Evolutionary conservation across 371 early-diverging fungal species (phyloP).

Genomic region (Lichtheimia ramosa): DNA sequence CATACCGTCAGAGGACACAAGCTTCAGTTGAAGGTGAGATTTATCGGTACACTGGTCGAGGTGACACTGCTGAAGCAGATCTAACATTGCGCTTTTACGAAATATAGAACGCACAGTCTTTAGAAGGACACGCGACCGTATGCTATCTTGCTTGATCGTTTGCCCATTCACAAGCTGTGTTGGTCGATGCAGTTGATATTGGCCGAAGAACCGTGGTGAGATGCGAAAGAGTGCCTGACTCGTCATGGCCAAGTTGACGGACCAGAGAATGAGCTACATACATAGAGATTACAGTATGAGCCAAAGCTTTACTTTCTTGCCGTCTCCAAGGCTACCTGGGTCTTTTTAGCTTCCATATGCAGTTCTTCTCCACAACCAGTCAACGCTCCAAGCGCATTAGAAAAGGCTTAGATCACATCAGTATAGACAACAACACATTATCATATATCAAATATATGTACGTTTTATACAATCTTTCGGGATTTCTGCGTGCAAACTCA

Average conservation of each 20-base stretch:
- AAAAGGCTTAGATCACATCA: conserved; percentile 14
- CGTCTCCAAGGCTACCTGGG: conserved; percentile 14
- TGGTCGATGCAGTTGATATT: conserved; percentile 14
- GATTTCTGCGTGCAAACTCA: conserved; percentile 1
- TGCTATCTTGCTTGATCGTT: conserved; percentile 13
- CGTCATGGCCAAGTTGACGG: conserved; percentile 20
- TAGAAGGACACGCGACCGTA: conserved; percentile 11
- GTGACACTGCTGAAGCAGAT: neutral
- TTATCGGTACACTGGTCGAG: neutral
- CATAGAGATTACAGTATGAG: neutral
- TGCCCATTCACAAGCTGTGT: neutral
- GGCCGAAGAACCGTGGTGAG: conserved; percentile 23
- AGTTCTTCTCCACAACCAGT: conserved; percentile 25
- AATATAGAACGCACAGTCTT: conserved; percentile 15
- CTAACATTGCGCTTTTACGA: conserved; percentile 11
- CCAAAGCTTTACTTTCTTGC: neutral
- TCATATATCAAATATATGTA: neutral
- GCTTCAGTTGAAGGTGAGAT: conserved; percentile 4
- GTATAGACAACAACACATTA: neutral
- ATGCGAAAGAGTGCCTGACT: conserved; percentile 24
- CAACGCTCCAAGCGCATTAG: conserved; percentile 15
- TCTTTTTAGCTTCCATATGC: conserved; percentile 21
- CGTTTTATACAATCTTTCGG: neutral
- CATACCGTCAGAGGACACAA: conserved; percentile 8
- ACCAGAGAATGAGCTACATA: conserved; percentile 20